Conservation (phyloP, 305 asterid genomes). For the Fraxinus sp. region DNA sequence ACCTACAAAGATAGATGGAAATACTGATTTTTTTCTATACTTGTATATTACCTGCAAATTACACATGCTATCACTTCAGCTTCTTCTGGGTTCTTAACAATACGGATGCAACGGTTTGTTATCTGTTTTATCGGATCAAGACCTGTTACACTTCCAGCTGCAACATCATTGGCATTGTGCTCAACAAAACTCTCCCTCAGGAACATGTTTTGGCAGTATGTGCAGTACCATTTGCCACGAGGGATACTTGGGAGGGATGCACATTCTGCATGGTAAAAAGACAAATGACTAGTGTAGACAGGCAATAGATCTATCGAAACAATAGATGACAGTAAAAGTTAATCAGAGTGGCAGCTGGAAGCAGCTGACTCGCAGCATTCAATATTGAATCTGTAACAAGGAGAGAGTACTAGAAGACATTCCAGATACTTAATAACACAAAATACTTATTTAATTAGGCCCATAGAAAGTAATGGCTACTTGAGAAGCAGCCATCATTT, state of each 20-base stretch:
- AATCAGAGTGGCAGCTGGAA: background rate
- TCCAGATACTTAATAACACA: background rate
- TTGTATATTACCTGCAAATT: constrained; percentile 73
- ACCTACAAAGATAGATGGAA: background rate
- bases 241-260: constrained; percentile 77
- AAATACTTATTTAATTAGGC: background rate
- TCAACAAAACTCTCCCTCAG: constrained; percentile 76
- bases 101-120: constrained; percentile 84
- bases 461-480: background rate
- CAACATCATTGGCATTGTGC: constrained; percentile 78
- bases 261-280: constrained; percentile 63
- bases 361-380: constrained; percentile 4
- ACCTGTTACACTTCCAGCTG: constrained; percentile 86
- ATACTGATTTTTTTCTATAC: constrained; percentile 1
- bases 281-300: background rate
- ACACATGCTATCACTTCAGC: constrained; percentile 93
- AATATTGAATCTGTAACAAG: constrained; percentile 1
- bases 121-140: constrained; percentile 76
- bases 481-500: constrained; percentile 1
- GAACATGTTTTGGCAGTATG: constrained; percentile 87
- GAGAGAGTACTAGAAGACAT: background rate
- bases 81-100: constrained; percentile 79
- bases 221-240: constrained; percentile 92
- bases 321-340: background rate
- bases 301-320: background rate